Evolutionary conservation across 257 asterid species (phyloP), one percentile per base, ranked within the genome.

Genomic region (Nicotiana tomentosiformis): DNA sequence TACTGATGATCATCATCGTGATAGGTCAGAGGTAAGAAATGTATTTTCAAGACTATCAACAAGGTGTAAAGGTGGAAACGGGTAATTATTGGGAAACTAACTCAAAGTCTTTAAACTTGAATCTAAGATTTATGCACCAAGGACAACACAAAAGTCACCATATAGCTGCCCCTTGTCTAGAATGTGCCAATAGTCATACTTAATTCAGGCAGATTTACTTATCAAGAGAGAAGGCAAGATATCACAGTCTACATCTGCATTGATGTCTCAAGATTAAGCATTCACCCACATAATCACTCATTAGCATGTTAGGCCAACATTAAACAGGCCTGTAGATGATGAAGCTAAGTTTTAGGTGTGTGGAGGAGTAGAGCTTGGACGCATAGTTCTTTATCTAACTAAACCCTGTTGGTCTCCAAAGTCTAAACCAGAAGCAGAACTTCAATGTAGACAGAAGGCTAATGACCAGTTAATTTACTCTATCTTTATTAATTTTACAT

Each of bases 1-100:
- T 88, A 84, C 90, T 88, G 90, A 82, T 68, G 46, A 65, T 60
- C 64, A 46, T 33, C 23, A 81, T 46, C 9, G 11, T 29, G 37
- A 80, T 10, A 80, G 66, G 58, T 26, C 29, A 65, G 77, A 46
- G 66, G 76, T n/a, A 65, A 69, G 20, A 70, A 39, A 43, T 43
- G 78, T 20, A 17, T 43, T 70, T 18, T 43, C 60, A 43, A 20
- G 58, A 43, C 58, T 17, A 58, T 79, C 32, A 32, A 17, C 46
- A 66, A 51, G 43, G 77, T 78, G 26, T 14, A 67, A 12, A 35
- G 49, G 30, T 60, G 10, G 53, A 81, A 77, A 10, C 2, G 10
- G 18, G 30, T 6, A 26, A 77, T 16, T 55, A 77, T 49, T 77
- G 10, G 10, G 81, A 35, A 56, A 56, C 55, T 32, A 53, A 53